Evolutionary conservation across 106 monocot genomes (phyloP), one percentile per base, ranked within the genome.

Genomic region (Acanthochlamys bracteata): DNA sequence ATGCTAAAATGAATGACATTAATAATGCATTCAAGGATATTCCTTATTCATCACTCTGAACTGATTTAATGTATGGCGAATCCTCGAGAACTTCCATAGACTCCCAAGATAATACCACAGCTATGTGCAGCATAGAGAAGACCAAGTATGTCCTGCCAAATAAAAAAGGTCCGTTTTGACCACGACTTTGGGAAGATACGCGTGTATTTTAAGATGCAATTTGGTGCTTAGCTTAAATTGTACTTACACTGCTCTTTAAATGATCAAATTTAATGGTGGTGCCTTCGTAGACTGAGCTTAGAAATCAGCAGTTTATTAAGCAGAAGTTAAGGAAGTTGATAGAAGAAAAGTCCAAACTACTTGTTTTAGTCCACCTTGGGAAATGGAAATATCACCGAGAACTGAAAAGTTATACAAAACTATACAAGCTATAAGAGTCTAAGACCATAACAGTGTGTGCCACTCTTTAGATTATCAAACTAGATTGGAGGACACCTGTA

Each of bases 241-340:
- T 9, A 55, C 12, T 21, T 20, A 4, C 10, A 0, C 20, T 22
- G 8, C 55, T 21, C 2, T 2, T 51, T 19, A 55, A 55, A 22
- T 55, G 55, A 21, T 55, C n/a, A 22, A 21, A 0, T 20, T 55
- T 55, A 55, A 55, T 55, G 55, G 55, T 55, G 55, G 20, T 19
- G 4, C 10, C 20, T 20, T 55, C 22, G 55, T 6, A 41, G 39
- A 61, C 61, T 61, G 40, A 61, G 40, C 15, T 40, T 40, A 61
- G 40, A 39, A 40, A 1, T 41, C 24, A 45, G 22, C 43, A 43
- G 4, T 42, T 45, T 45, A 64, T 24, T 45, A 13, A 42, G 11
- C n/a, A 64, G 63, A 64, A 43, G 43, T 64, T 66, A 20, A 3
- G 26, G 53, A 27, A 33, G 21, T 66, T 53, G 51, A 66, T 47